phyloP scores from a whole-genome alignment of 1,284 basidiomycete species.

The Melampsora abietis-canadensis region DNA sequence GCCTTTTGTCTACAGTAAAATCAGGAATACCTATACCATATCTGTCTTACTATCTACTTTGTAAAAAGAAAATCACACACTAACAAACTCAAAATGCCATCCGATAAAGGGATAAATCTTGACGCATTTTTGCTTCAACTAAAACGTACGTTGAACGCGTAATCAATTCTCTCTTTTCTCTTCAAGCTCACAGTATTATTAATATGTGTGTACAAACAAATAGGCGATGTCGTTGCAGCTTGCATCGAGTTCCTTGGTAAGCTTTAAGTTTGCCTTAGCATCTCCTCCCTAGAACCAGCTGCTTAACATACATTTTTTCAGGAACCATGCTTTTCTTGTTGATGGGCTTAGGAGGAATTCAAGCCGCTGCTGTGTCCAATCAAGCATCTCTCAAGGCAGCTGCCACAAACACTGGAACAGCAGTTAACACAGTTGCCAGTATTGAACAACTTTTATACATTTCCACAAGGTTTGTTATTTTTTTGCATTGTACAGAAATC shows the following conservation, averaged over 20 bases:
- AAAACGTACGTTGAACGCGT: neutral
- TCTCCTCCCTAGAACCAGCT: neutral
- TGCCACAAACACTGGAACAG: constrained; percentile 42
- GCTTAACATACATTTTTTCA: neutral
- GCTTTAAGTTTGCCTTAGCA: neutral
- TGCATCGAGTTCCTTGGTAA: constrained; percentile 3
- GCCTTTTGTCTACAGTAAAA: too few relatives aligned
- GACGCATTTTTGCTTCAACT: neutral
- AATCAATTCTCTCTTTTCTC: neutral
- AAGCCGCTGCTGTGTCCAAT: constrained; percentile 57
- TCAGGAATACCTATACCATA: too few relatives aligned
- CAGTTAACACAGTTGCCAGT: constrained; percentile 50
- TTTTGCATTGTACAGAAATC: neutral
- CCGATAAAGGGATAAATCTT: neutral
- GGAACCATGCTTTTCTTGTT: constrained; percentile 59
- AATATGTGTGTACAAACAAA: neutral
- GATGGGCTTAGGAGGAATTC: constrained; percentile 63
- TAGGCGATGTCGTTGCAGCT: constrained; percentile 1
- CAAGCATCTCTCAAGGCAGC: constrained; percentile 48
- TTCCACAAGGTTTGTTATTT: constrained; percentile 29
- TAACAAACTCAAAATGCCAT: too few relatives aligned
- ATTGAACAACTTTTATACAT: constrained; percentile 54
- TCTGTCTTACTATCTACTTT: too few relatives aligned
- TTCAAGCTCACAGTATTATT: neutral
- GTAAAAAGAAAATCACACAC: too few relatives aligned